A percentile compares a stretch with the other conserved stretches of the same genome.
These are phyloP conservation scores for Lepidium didymum DNA, from an alignment of 345 rosid genomes.

Conservation along the genomic window DNA sequence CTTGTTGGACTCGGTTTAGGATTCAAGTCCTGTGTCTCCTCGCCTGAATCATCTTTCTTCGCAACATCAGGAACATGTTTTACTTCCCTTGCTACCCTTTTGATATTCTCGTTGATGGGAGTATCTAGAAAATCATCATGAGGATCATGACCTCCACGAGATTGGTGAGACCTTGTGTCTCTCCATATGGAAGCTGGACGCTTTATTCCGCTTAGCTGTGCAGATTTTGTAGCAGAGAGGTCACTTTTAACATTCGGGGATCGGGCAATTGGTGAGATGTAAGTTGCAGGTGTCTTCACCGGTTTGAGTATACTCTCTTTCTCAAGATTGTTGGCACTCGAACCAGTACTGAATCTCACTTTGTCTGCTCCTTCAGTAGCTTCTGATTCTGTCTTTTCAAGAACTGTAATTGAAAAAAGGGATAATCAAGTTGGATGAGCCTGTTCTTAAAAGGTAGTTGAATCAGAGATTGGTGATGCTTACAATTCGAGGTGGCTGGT, in stretches of 20 bases:
- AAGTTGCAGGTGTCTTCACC: constrained; percentile 30
- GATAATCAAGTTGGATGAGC: not conserved
- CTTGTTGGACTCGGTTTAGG: constrained; percentile 32
- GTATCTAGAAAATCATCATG: constrained; percentile 91
- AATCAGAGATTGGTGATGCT: constrained; percentile 17
- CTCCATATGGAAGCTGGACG: constrained; percentile 69
- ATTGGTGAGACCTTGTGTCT: constrained; percentile 58
- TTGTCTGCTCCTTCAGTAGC: constrained; percentile 18
- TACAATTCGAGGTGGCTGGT: constrained; percentile 36
- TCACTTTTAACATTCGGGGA: constrained; percentile 19
- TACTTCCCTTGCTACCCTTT: constrained; percentile 35
- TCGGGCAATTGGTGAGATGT: constrained; percentile 22
- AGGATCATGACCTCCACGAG: constrained; percentile 53
- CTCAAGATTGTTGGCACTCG: constrained; percentile 20
- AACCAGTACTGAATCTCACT: constrained; percentile 34
- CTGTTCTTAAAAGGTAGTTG: not conserved
- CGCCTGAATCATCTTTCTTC: constrained; percentile 39
- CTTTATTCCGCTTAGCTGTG: constrained; percentile 46
- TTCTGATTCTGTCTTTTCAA: constrained; percentile 20
- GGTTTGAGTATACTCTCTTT: constrained; percentile 32
- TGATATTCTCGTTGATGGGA: constrained; percentile 52
- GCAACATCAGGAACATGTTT: constrained; percentile 16
- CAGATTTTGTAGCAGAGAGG: constrained; percentile 33
- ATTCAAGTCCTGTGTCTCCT: constrained; percentile 70
- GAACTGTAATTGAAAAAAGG: constrained; percentile 24